Evolutionary conservation across 2,329 filamentous ascomycete genomes (phyloP).

Genomic region (Corniculantispora saksenae): DNA sequence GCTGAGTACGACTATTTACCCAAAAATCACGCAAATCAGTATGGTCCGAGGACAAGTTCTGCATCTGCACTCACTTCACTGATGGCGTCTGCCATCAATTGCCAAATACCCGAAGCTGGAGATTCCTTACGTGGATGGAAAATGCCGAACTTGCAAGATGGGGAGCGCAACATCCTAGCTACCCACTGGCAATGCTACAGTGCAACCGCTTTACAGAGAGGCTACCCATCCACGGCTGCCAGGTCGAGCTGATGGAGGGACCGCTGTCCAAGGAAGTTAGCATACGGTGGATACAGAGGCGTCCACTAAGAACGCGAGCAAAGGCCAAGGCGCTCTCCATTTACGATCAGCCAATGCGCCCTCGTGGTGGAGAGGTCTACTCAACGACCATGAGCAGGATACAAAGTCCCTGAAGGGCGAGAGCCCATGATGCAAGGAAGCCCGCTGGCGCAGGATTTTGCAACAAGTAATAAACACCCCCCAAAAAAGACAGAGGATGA

Average conservation of each 20-base stretch:
- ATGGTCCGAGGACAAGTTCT: too few relatives aligned
- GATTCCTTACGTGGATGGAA: neutral
- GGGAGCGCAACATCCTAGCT: too few relatives aligned
- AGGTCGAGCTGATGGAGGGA: neutral
- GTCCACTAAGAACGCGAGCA: conserved; percentile 3
- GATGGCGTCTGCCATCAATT: neutral
- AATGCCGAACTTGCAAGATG: neutral
- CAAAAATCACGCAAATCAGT: neutral
- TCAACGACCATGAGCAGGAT: neutral
- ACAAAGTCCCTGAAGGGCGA: neutral
- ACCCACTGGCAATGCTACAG: neutral
- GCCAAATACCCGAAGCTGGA: neutral
- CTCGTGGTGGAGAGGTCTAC: neutral
- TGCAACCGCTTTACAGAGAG: neutral
- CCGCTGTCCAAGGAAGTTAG: conserved; percentile 11
- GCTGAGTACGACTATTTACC: neutral
- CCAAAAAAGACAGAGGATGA: neutral
- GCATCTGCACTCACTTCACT: neutral
- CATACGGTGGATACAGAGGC: neutral
- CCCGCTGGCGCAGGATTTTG: neutral
- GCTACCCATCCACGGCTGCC: neutral
- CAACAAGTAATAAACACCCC: too few relatives aligned
- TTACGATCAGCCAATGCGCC: conserved; percentile 9
- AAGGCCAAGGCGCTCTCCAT: conserved; percentile 1
- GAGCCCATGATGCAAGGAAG: neutral